These are phyloP conservation scores for Fusarium acutatum DNA, from an alignment of 2,329 filamentous ascomycete genomes.

Conservation along the genomic window DNA sequence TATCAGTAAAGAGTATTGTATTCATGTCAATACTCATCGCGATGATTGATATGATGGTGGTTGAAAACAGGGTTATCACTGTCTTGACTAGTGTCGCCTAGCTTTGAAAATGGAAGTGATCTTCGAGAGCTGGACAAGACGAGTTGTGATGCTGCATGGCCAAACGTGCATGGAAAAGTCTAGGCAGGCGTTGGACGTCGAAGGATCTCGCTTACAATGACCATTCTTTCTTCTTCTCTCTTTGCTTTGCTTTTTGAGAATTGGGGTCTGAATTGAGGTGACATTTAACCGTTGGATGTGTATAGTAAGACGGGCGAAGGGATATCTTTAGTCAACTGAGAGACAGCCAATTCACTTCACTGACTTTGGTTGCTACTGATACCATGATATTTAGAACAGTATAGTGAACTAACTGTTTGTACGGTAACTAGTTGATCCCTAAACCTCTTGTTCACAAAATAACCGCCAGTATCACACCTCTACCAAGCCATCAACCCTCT, in stretches of 20 bases:
- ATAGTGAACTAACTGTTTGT: background rate
- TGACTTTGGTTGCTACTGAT: background rate
- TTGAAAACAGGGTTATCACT: background rate
- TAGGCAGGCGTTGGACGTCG: background rate
- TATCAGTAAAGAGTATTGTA: background rate
- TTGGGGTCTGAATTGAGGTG: background rate
- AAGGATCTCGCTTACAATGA: background rate
- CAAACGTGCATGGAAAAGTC: constrained; percentile 9
- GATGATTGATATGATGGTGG: background rate
- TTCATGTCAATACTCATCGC: background rate
- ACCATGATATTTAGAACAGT: background rate
- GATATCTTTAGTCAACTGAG: background rate
- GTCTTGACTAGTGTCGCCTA: background rate
- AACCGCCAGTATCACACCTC: constrained; percentile 11
- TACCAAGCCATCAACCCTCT: constrained; percentile 8
- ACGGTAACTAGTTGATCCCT: background rate
- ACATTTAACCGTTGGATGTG: background rate
- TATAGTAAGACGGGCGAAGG: background rate
- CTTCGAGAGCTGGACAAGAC: constrained; percentile 8
- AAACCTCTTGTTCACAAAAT: constrained; percentile 1
- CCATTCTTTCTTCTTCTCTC: background rate
- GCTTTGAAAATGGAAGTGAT: constrained; percentile 22
- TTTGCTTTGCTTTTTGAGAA: constrained; percentile 22
- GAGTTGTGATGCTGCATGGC: background rate
- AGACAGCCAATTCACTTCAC: background rate